Evolutionary conservation across 1,284 basidiomycete species (phyloP).

Genomic region (Cryptococcus hybrid): DNA sequence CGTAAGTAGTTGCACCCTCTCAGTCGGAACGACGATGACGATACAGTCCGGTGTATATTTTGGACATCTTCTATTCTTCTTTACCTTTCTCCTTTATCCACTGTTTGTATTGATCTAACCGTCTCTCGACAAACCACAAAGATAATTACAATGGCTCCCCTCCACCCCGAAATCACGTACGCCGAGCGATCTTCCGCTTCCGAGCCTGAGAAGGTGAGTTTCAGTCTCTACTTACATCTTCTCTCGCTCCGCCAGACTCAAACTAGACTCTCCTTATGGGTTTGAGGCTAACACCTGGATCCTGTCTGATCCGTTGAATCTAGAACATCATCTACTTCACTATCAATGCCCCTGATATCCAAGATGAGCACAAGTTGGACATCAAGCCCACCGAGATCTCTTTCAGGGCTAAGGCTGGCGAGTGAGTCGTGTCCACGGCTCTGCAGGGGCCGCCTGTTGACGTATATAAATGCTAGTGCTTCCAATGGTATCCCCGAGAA

Average conservation of each 20-base stretch:
- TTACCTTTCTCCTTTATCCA: background rate
- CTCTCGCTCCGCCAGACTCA: background rate
- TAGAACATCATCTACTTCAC: conserved; percentile 83
- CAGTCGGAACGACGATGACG: background rate
- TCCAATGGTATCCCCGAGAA: conserved; percentile 59
- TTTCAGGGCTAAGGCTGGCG: conserved; percentile 69
- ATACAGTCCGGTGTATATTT: background rate
- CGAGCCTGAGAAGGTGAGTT: conserved; percentile 65
- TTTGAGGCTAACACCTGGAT: conserved; percentile 9
- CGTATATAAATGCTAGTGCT: conserved; percentile 30
- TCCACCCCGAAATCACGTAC: conserved; percentile 85
- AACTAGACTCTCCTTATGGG: background rate
- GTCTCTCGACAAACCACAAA: background rate
- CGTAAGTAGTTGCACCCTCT: background rate
- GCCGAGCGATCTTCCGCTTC: conserved; percentile 76
- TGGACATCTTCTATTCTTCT: background rate
- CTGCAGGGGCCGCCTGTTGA: background rate
- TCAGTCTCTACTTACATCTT: background rate
- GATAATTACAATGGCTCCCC: conserved; percentile 37
- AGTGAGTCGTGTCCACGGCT: conserved; percentile 55
- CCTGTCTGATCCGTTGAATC: background rate
- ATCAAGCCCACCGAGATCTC: conserved; percentile 63
- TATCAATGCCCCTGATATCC: conserved; percentile 78
- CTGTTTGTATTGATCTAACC: background rate
- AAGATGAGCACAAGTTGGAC: conserved; percentile 61